Evolutionary conservation across 176 grass and related monocot genomes (phyloP).

Genomic region (barley (Hordeum vulgare)): MorexV3_pseudomolecules_assembly NC_058518.1:478973437-478973936

Average conservation of each 20-base stretch:
- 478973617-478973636: conserved; percentile 17
- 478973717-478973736: conserved; percentile 51
- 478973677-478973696: conserved; percentile 52
- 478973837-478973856: conserved; percentile 41
- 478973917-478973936: conserved; percentile 38
- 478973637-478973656: conserved; percentile 49
- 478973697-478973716: conserved; percentile 56
- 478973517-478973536: conserved; percentile 50
- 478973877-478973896: conserved; percentile 56
- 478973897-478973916: conserved; percentile 45
- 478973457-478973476: conserved; percentile 45
- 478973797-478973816: not conserved
- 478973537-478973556: not conserved
- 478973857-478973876: conserved; percentile 36
- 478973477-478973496: conserved; percentile 33
- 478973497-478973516: not conserved
- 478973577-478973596: conserved; percentile 58
- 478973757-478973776: conserved; percentile 81
- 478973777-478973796: conserved; percentile 7
- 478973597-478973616: conserved; percentile 44
- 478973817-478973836: conserved; percentile 36
- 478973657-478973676: conserved; percentile 50
- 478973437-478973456: conserved; percentile 64
- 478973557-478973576: conserved; percentile 52
- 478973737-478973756: conserved; percentile 87